Evolutionary conservation across 2,329 filamentous ascomycete species (phyloP), one percentile per base, ranked within the genome.

Genomic region (Alternaria triticimaculans): DNA sequence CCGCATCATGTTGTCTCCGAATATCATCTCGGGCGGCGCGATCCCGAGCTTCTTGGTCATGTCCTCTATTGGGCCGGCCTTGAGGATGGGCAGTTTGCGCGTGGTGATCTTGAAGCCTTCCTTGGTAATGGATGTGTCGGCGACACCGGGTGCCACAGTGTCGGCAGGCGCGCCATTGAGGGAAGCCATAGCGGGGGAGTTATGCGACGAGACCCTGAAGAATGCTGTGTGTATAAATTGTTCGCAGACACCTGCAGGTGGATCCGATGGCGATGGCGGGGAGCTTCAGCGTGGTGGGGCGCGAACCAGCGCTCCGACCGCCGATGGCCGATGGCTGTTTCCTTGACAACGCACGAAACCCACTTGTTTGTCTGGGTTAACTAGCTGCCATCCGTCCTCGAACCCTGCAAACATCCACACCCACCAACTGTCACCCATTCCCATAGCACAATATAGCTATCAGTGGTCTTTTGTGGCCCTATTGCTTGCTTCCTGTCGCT

Each of bases 21-120:
- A 99, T 69, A 99, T 99, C 96, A 99, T 99, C 83, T 99, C 96
- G 9, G 96, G 96, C 44, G 95, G 89, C 18, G 95, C 89, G 76
- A 99, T 97, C 28, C 90, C 90, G 58, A 99, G 86, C 66, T 87
- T 88, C 61, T 86, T 85, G 44, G 90, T 90, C 88, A 99, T 92
- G 41, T 88, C 88, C 76, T 97, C 94, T 76, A 99, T 98, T 55
- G 94, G 92, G 6, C 87, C 92, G 49, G 94, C 89, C 81, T 97
- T 97, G 72, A 96, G 91, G 80, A 99, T 99, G 66, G 96, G 96
- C 55, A 96, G 89, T 84, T 97, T 97, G 78, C 93, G 91, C 58
- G 92, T 92, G 26, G 88, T 87, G 80, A 98, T 90, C 73, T 84
- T 87, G 84, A 95, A 96, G 74, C 86, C 86, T 30, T 73, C 65